These are phyloP conservation scores for Cercospora beticola DNA, from an alignment of 2,329 filamentous ascomycete genomes.

Conservation along the genomic window DNA sequence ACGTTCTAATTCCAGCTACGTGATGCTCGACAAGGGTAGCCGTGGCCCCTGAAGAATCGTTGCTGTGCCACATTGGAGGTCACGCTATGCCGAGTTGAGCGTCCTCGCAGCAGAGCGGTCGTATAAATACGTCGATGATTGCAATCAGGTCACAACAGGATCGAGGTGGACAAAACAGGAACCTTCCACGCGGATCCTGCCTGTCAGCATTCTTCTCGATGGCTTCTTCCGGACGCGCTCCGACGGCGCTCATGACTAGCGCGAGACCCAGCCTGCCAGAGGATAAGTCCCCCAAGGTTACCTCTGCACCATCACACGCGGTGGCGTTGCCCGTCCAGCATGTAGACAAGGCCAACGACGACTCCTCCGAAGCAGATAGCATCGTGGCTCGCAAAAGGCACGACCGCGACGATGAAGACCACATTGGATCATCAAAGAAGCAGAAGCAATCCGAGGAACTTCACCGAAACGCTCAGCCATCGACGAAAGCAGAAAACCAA, in stretches of 20 bases:
- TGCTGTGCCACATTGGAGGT: neutral
- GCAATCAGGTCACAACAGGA: neutral
- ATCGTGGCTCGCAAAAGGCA: neutral
- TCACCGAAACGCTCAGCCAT: neutral
- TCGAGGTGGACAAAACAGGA: neutral
- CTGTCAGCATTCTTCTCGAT: neutral
- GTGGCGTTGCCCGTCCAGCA: neutral
- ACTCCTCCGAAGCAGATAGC: neutral
- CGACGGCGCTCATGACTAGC: neutral
- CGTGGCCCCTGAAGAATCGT: neutral
- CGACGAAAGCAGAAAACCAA: neutral
- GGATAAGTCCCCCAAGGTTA: neutral
- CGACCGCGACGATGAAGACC: neutral
- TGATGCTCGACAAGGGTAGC: neutral
- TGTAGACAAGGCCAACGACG: too few relatives aligned
- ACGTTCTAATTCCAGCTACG: neutral
- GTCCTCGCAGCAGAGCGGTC: neutral
- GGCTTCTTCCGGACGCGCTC: neutral
- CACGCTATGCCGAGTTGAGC: neutral
- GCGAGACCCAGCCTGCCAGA: neutral
- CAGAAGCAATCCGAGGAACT: neutral
- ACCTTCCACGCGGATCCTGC: neutral
- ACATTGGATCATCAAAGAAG: neutral
- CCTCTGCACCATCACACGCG: neutral
- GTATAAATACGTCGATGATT: neutral